Evolutionary conservation across 805 yeast species (phyloP).

Genomic region (Candida sanyiensis): DNA sequence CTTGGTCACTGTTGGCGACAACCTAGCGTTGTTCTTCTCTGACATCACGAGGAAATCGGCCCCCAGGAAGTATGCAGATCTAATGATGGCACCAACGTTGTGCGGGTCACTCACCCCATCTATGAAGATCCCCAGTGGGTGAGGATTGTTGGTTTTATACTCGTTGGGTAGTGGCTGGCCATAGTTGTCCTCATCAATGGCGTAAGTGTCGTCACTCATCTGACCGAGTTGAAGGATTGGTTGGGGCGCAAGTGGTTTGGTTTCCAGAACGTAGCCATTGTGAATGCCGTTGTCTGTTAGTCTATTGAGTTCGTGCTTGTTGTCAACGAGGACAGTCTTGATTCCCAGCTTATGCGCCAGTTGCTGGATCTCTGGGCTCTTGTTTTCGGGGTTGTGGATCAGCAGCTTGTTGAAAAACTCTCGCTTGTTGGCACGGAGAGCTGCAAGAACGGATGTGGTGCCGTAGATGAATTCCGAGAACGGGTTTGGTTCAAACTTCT

Average conservation of each 20-base stretch:
- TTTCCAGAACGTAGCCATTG: constrained; percentile 71
- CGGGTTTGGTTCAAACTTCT: constrained; percentile 34
- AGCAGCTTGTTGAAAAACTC: constrained; percentile 45
- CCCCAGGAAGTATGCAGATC: constrained; percentile 79
- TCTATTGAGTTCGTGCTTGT: constrained; percentile 47
- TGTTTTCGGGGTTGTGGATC: constrained; percentile 36
- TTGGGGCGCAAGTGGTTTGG: constrained; percentile 44
- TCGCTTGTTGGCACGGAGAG: constrained; percentile 52
- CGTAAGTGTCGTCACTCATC: constrained; percentile 14
- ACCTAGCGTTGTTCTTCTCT: constrained; percentile 61
- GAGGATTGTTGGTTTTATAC: constrained; percentile 22
- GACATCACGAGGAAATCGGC: constrained; percentile 74
- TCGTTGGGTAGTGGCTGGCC: constrained; percentile 22
- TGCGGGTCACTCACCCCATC: constrained; percentile 86
- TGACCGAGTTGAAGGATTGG: constrained; percentile 24
- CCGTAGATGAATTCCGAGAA: constrained; percentile 71
- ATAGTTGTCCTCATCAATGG: constrained; percentile 24
- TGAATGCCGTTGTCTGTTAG: constrained; percentile 68
- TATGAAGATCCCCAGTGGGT: constrained; percentile 67
- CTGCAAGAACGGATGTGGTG: constrained; percentile 68
- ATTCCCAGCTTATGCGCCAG: constrained; percentile 37
- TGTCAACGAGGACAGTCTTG: constrained; percentile 13
- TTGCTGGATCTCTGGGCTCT: constrained; percentile 36
- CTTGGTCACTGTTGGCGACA: constrained; percentile 75
- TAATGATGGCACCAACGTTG: constrained; percentile 75